Base-by-base conservation (phyloP, 2,329 filamentous ascomycete genomes). In the Gyromitra esculenta region DNA sequence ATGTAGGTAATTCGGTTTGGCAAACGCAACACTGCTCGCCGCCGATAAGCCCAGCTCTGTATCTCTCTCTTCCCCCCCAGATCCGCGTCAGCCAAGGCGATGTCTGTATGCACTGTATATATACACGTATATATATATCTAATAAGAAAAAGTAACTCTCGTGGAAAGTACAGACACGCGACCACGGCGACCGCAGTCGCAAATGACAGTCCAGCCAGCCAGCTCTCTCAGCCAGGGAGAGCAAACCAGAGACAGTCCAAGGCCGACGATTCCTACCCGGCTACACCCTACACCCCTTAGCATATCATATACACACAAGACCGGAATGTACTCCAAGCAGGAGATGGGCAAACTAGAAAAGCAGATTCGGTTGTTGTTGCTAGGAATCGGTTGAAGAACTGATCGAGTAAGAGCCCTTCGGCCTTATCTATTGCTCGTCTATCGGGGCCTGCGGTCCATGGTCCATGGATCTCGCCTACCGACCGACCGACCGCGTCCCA, bases 391-490 rank as follows among this genome's bases (percentile, higher is more conserved):
- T 21, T 72, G 72, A 48, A 72, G 57, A 75, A 77, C 50, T 62
- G 57, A 77, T 77, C 71, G 65, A 77, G 75, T 77, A 77, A 75
- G 64, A 70, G 59, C 37, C 45, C 75, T 67, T 67, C 75, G 57
- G 70, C 57, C 75, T 75, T 77, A 77, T 77, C 75, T 77, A 18
- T 69, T 35, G 66, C 37, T 64, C 52, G 48, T 45, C 56, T 62
- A 43, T 48, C 65, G 52, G 39, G 37, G 65, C 52, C 52, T 31
- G 43, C 9, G 15, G 35, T 35, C 18, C n/a, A 11, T 4, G 57
- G 43, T 18, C n/a, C 31, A 25, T 35, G 45, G 15, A 5, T 39
- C 18, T 56, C 35, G 37, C 68, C 48, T 57, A 63, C 15, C 37
- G 5, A 56, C 21, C 6, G 31, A 35, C 52, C 52, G 5, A 8